Conservation (phyloP, 139 green algal species). For the Chlorella vulgaris region DNA sequence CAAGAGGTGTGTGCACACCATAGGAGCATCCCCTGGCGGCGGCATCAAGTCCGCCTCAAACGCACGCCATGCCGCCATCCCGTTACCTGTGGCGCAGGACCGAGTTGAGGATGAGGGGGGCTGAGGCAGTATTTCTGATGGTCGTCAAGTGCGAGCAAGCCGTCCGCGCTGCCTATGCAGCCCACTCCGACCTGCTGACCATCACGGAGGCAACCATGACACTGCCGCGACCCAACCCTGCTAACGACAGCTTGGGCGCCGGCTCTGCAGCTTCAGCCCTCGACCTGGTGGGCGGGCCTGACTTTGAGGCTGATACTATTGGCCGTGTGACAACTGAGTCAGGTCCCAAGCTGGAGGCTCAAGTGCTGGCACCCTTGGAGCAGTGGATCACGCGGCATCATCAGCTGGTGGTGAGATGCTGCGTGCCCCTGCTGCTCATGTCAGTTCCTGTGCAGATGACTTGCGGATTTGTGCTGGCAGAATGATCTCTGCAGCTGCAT, state of each 20-base stretch:
- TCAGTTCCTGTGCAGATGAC: too few species aligned
- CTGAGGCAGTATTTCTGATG: conserved; percentile 60
- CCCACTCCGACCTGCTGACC: conserved; percentile 68
- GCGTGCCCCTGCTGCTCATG: neutral
- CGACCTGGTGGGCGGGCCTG: conserved; percentile 53
- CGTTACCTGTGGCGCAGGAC: too few species aligned
- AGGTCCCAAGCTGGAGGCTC: conserved; percentile 62
- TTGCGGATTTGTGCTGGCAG: too few species aligned
- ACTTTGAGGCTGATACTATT: conserved; percentile 64
- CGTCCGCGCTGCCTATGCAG: conserved; percentile 37
- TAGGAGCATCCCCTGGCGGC: too few species aligned
- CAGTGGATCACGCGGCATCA: conserved; percentile 70
- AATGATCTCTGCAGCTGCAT: too few species aligned
- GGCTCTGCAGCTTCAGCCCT: conserved; percentile 40
- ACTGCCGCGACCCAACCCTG: conserved; percentile 70
- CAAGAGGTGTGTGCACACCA: conserved; percentile 1
- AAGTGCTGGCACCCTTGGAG: conserved; percentile 74
- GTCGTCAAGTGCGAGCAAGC: conserved; percentile 69
- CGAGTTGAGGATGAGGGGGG: conserved; percentile 72
- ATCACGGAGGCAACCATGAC: conserved; percentile 39
- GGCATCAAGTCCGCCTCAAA: too few species aligned
- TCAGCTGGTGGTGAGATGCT: conserved; percentile 47
- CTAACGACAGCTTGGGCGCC: conserved; percentile 67
- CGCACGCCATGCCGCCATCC: too few species aligned
- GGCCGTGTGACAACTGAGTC: conserved; percentile 52